Evolutionary conservation across 2,329 filamentous ascomycete species (phyloP).

Genomic region (Neofusicoccum umdonicola): DNA sequence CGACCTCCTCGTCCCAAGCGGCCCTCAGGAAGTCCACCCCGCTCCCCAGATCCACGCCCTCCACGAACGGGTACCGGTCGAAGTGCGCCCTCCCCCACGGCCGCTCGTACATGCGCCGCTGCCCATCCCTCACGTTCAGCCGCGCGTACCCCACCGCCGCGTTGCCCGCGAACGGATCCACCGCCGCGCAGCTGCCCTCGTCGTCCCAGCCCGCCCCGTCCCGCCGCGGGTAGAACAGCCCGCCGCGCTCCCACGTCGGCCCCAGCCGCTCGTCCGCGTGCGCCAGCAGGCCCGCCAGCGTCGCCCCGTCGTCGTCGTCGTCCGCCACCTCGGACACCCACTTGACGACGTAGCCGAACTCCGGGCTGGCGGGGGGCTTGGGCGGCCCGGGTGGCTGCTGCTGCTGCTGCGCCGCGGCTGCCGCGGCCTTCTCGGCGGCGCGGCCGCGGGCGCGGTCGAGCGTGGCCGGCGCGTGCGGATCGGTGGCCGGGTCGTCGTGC

Average conservation of each 20-base stretch:
- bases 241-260: conserved; percentile 36
- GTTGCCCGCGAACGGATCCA: conserved; percentile 40
- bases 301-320: conserved; percentile 15
- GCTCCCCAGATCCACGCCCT: no score
- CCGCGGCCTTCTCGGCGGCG: no score
- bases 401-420: no score
- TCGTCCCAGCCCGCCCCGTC: conserved; percentile 23
- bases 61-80: neutral
- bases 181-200: conserved; percentile 25
- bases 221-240: conserved; percentile 35
- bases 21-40: no score
- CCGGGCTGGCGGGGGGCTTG: no score
- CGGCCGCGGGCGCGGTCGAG: no score
- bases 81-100: conserved; percentile 30
- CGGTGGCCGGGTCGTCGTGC: no score
- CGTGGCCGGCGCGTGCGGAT: no score
- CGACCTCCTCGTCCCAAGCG: no score
- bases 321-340: conserved; percentile 37
- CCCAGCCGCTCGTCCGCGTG: conserved; percentile 28
- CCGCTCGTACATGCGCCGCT: conserved; percentile 36
- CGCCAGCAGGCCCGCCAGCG: conserved; percentile 21
- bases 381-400: no score
- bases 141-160: conserved; percentile 36
- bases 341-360: conserved; percentile 20
- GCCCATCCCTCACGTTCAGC: conserved; percentile 38